These are phyloP conservation scores for Chlorella vulgaris DNA, from an alignment of 139 green algal genomes.

Conservation along the genomic window DNA sequence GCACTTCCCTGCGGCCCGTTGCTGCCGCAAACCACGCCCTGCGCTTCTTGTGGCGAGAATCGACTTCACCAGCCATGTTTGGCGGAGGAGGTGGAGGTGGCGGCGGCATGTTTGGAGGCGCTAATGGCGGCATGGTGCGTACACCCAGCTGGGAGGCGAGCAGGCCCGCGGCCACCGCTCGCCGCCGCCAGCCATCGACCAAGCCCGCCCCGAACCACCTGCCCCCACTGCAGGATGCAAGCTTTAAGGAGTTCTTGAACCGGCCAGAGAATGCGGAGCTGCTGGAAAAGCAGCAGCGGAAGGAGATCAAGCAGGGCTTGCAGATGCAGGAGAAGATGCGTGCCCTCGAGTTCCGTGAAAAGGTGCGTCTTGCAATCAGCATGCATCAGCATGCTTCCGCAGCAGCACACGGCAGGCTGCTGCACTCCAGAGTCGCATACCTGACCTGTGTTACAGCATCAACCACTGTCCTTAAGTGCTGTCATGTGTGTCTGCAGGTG, in stretches of 20 bases:
- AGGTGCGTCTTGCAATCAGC: constrained; percentile 28
- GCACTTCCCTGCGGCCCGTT: too few relatives aligned
- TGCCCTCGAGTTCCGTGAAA: constrained; percentile 54
- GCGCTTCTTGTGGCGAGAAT: too few relatives aligned
- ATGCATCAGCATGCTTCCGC: too few relatives aligned
- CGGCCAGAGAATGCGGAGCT: constrained; percentile 63
- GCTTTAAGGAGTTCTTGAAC: constrained; percentile 67
- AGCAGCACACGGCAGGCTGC: too few relatives aligned
- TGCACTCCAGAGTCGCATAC: not conserved
- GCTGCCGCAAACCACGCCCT: too few relatives aligned
- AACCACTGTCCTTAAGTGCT: not conserved
- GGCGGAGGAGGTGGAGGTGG: constrained; percentile 29
- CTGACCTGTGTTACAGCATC: not conserved
- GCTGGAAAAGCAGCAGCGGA: constrained; percentile 64
- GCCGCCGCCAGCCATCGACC: not conserved
- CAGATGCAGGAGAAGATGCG: constrained; percentile 48
- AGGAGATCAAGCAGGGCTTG: constrained; percentile 54
- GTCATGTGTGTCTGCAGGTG: constrained; percentile 37
- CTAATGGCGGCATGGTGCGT: constrained; percentile 31
- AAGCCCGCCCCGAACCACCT: not conserved
- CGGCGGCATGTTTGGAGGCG: not conserved
- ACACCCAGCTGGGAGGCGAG: not conserved
- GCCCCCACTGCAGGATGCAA: constrained; percentile 42
- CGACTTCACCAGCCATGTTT: too few relatives aligned
- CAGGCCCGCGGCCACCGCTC: not conserved